Evolutionary conservation across 2,329 filamentous ascomycete species (phyloP), one percentile per base, ranked within the genome.

Genomic region (Trichoderma endophyticum): DNA sequence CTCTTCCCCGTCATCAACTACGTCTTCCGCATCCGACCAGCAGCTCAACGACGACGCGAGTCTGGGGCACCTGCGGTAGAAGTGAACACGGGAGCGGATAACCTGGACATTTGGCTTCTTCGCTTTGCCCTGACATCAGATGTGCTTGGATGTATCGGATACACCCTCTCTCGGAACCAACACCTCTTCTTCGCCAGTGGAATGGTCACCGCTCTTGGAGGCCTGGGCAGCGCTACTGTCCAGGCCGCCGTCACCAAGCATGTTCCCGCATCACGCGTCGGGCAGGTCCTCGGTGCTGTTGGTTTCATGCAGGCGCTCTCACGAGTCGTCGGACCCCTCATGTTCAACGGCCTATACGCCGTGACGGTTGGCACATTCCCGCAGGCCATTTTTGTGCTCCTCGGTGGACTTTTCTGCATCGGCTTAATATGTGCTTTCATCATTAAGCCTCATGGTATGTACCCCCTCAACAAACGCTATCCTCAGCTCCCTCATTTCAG

Each of bases 201-300:
- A 62, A 84, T 93, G 59, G 77, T 95, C 21, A 91, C 93, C 1
- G 87, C 93, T 0, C 83, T 97, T 51, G 95, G 95, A 28, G 95
- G 95, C 1, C 90, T 98, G 60, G 95, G 92, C 0, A 92, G 91
- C 43, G 95, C 96, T 1, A 96, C 93, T 0, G 86, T 97, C 64
- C 94, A 97, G 78, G 91, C 93, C 1, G 88, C 92, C 0, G 84
- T 98, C 65, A 98, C 94, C 24, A 98, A 98, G 79, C 96, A 98
- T 80, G 91, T 98, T 0, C 93, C 95, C 0, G 86, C 90, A 0
- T 92, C 96, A 74, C 88, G 89, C 61, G 91, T 96, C 0, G 96
- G 96, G 0, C 91, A 96, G 79, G 84, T 98, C n/a, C 87, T 99
- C 0, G 96, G 96, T 26, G 95, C 94, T 1, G 92, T 91, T 18